Evolutionary conservation across 1,139 yeast genomes (phyloP), one percentile per base, ranked within the genome.

Genomic region (Chernovozyma aurita): DNA sequence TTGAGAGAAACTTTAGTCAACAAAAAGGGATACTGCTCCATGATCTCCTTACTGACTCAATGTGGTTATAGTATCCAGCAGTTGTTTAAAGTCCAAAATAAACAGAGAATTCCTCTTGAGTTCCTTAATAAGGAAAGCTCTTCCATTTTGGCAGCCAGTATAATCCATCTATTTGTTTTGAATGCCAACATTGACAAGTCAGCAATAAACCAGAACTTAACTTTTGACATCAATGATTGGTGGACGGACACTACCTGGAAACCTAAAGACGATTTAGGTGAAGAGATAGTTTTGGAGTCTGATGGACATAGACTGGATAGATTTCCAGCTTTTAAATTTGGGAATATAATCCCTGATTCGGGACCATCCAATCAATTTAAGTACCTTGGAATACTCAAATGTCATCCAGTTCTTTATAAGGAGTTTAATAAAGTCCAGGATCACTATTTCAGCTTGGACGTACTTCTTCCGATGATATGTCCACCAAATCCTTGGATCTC

Each of bases 401-500:
- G 58, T 11, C 65, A 63, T 43, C 63, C 66, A 4, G 46, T 44
- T 31, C 40, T 62, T 4, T 39, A 49, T 12, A 44, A 47, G 4
- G 46, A 50, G 24, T 47, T 54, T 38, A 45, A 45, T 14, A 26
- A 39, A 8, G 41, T 43, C 24, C 43, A 43, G 20, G 40, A 47
- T 1, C 32, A 51, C 4, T 37, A 52, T 4, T 45, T 38, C 17
- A 36, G 46, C 14, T 49, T 47, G 20, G 42, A 53, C 1, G 37
- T 55, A n/a, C 48, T 37, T 30, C 44, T 68, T 3, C 76, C 76
- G 1, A 65, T 69, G 72, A 34, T 70, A 11, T 46, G 50, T 28
- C 65, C 70, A 3, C 73, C 76, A 0, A 52, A 53, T 36, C 53
- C 52, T 4, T 70, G 75, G 75, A 44, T 43, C 0, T 41, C 56